Conservation (phyloP, 352 stramenopile species). For the Pythium apleroticum region DNA sequence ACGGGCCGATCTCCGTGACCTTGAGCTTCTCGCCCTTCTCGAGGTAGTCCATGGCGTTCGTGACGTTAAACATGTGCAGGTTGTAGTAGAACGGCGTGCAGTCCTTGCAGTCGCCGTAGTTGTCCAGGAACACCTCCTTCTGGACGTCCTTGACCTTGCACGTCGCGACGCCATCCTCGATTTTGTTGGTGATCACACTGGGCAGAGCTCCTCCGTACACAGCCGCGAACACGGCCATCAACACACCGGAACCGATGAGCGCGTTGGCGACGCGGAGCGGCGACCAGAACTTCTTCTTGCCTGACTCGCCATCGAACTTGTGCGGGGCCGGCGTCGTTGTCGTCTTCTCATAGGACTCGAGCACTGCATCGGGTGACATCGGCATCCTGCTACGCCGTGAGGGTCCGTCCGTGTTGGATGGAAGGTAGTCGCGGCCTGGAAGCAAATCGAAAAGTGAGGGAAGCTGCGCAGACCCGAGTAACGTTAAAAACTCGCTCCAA, state of each 20-base stretch:
- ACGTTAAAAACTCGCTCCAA: background rate
- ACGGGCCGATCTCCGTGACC: constrained; percentile 64
- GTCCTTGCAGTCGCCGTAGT: constrained; percentile 72
- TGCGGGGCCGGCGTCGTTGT: constrained; percentile 6
- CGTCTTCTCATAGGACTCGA: constrained; percentile 27
- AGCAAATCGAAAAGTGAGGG: background rate
- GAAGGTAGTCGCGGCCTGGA: too few relatives aligned
- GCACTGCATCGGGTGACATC: too few relatives aligned
- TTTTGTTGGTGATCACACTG: constrained; percentile 36
- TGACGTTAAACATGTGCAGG: constrained; percentile 72
- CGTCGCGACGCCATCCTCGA: constrained; percentile 43
- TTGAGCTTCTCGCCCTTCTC: constrained; percentile 48
- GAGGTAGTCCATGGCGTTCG: constrained; percentile 64
- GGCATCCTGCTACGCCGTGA: too few relatives aligned
- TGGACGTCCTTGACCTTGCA: constrained; percentile 43
- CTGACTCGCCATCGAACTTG: background rate
- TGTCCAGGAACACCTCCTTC: constrained; percentile 49
- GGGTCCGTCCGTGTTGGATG: too few relatives aligned
- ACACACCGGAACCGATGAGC: constrained; percentile 35
- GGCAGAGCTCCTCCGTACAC: constrained; percentile 58
- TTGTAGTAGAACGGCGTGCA: constrained; percentile 73
- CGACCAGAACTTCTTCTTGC: constrained; percentile 11
- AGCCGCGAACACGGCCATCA: constrained; percentile 43
- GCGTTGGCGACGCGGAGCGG: constrained; percentile 29
- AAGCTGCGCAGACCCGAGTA: background rate